Evolutionary conservation across 116 monocot species (phyloP).

Genomic region (Posidonia oceanica): DNA sequence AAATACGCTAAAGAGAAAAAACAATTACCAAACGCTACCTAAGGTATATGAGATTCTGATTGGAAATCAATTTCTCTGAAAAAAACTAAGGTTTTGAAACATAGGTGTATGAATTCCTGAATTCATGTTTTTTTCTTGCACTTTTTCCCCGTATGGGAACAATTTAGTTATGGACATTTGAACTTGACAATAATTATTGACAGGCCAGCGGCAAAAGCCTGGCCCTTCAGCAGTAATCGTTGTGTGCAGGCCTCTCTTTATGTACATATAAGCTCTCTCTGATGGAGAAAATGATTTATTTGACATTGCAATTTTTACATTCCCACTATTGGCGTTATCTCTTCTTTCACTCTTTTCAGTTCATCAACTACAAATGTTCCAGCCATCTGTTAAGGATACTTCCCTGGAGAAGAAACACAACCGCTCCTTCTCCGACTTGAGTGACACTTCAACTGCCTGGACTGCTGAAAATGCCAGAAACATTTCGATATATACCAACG

Average conservation of each 20-base stretch:
- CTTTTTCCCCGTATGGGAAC: too few species aligned
- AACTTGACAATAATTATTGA: too few species aligned
- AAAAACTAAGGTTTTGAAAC: background rate
- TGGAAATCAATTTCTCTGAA: too few species aligned
- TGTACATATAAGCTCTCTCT: background rate
- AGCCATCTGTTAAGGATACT: slow-evolving; percentile 30
- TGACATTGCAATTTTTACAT: background rate
- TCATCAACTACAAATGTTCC: slow-evolving; percentile 67
- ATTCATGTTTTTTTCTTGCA: background rate
- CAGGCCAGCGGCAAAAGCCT: too few species aligned
- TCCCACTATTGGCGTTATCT: background rate
- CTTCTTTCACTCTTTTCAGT: slow-evolving; percentile 28
- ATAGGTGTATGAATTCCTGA: background rate
- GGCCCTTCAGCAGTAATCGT: background rate
- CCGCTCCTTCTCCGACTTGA: slow-evolving; percentile 56
- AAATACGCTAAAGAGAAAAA: too few species aligned
- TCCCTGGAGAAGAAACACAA: slow-evolving; percentile 48
- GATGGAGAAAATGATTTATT: background rate
- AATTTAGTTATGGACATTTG: too few species aligned
- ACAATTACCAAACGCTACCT: too few species aligned
- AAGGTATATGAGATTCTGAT: too few species aligned
- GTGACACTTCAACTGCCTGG: slow-evolving; percentile 48
- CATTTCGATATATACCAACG: slow-evolving; percentile 72
- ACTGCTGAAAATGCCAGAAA: slow-evolving; percentile 69
- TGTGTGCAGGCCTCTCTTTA: background rate